Base-by-base conservation (phyloP, 352 stramenopile species). In the Pythium brassicae region DNA sequence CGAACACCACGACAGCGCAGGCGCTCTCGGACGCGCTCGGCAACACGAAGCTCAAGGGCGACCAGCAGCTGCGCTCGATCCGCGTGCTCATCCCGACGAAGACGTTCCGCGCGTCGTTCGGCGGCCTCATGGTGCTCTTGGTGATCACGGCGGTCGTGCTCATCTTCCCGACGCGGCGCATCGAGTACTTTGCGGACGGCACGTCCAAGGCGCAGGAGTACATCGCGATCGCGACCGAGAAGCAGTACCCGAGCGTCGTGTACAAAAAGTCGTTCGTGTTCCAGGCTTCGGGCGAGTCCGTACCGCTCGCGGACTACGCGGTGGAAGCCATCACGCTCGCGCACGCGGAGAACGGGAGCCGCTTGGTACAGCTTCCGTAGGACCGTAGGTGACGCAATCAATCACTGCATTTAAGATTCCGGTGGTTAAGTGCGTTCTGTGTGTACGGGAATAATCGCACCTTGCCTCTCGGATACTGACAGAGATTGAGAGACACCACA, bases 21-120 rank as follows among this genome's bases (percentile, higher is more conserved):
- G 8, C 17, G 26, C 34, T 23, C 37, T n/a, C 27, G 12, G 66
- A 73, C 45, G 48, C 57, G 17, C 52, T 75, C 3, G 48, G 59
- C 1, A 65, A 71, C 29, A 52, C 63, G 8, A 62, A 69, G 53
- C 66, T 78, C 32, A 72, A 78, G 44, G 69, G 69, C 11, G 66
- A 78, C 43, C 44, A 53, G 10, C 66, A 74, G 39, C 51, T 72
- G 10, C 66, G 69, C 14, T 49, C 50, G 19, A 66, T 75, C 46
- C 59, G 59, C 17, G 64, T 78, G 32, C 60, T 54, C 0, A 75
- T 78, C 50, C 66, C 69, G 0, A 19, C 17, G 3, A 68, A 68
- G 19, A 71, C 69, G 29, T 74, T 72, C 57, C 56, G 61, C 42
- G 67, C 69, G 20, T 75, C 69, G 3, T 53, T 74, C 51, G 53